Conservation (phyloP, 2,329 filamentous ascomycete species). For the Biscogniauxia marginata region DNA sequence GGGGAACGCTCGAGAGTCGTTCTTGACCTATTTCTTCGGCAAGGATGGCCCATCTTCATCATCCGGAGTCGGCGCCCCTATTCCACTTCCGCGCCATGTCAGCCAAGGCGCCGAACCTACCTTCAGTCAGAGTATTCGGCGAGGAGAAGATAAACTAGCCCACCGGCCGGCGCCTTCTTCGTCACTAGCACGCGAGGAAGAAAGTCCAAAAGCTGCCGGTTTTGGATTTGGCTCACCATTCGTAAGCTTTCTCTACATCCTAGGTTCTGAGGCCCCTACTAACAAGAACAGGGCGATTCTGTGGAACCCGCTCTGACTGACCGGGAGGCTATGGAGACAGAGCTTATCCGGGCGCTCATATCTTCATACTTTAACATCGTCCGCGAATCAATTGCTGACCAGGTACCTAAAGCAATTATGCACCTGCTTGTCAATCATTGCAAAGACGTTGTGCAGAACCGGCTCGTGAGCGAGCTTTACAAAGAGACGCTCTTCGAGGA, state of each 20-base stretch:
- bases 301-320: conserved; percentile 89
- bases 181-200: conserved; percentile 31
- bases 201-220: conserved; percentile 36
- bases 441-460: conserved; percentile 96
- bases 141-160: conserved; percentile 59
- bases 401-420: conserved; percentile 98
- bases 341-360: conserved; percentile 93
- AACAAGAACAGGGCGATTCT: conserved; percentile 47
- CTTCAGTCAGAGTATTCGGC: conserved; percentile 79
- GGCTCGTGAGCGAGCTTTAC: conserved; percentile 93
- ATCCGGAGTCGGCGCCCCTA: conserved; percentile 40
- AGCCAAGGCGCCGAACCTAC: conserved; percentile 78
- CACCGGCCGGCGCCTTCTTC: conserved; percentile 46
- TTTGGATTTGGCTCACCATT: conserved; percentile 52
- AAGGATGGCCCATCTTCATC: conserved; percentile 72
- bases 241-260: conserved; percentile 47
- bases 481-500: conserved; percentile 89
- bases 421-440: conserved; percentile 97
- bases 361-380: conserved; percentile 99
- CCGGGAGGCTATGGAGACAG: conserved; percentile 94
- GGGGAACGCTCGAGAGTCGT: conserved; percentile 77
- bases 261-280: conserved; percentile 11
- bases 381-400: conserved; percentile 95
- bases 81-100: conserved; percentile 60
- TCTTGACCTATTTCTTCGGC: conserved; percentile 98